Percentiles rank a stretch among this genome's conserved stretches.
Conservation (phyloP, 1,284 basidiomycete species). For the Puccinia polysora region DNA sequence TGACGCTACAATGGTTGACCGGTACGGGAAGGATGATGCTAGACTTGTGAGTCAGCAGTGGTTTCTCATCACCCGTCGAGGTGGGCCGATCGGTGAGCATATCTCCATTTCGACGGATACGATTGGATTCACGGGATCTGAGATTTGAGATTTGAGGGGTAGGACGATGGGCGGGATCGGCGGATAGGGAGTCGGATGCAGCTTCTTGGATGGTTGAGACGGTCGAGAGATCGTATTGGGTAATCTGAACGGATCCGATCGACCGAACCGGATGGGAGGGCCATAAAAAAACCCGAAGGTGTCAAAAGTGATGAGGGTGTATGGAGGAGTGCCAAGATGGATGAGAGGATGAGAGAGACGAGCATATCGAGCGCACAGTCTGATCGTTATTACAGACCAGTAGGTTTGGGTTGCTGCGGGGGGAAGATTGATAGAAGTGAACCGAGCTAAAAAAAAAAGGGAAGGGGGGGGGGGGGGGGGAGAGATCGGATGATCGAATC, state of each 20-base stretch:
- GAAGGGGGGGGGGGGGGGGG: not conserved
- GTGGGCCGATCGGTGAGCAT: not conserved
- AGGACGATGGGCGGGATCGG: constrained; percentile 21
- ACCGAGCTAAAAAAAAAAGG: constrained; percentile 17
- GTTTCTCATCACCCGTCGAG: constrained; percentile 27
- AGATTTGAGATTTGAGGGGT: not conserved
- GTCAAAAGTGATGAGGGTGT: no score
- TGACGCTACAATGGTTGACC: constrained; percentile 42
- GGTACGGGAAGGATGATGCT: constrained; percentile 30
- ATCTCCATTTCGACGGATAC: not conserved
- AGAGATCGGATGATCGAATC: not conserved
- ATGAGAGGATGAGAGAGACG: not conserved
- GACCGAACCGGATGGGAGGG: not conserved
- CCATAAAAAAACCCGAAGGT: constrained; percentile 17
- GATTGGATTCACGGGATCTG: not conserved
- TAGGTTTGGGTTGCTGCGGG: constrained; percentile 14
- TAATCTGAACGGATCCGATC: constrained; percentile 23
- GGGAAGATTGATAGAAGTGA: constrained; percentile 32
- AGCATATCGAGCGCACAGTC: constrained; percentile 16
- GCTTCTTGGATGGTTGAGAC: constrained; percentile 30
- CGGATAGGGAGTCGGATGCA: constrained; percentile 21
- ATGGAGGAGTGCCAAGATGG: not conserved
- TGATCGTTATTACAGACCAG: constrained; percentile 44
- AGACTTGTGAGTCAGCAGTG: constrained; percentile 9
- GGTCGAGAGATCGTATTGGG: constrained; percentile 41